Conservation (phyloP, 352 stramenopile species). For the Thraustotheca clavata region DNA sequence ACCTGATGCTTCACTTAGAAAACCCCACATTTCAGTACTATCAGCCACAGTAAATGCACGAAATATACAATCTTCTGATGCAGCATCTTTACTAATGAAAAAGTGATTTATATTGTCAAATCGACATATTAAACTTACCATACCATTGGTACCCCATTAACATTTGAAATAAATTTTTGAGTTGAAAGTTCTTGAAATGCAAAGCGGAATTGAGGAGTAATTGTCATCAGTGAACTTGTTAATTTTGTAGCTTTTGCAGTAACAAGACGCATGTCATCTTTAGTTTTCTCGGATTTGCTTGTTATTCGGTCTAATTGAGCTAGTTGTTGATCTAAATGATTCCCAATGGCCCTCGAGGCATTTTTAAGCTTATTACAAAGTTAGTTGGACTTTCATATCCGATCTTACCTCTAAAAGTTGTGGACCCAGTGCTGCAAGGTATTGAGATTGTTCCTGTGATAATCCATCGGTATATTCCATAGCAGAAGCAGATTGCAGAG, state of each 20-base stretch:
- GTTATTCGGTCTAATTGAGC: conserved; percentile 50
- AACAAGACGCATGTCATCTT: conserved; percentile 64
- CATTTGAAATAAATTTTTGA: conserved; percentile 42
- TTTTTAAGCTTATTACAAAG: conserved; percentile 55
- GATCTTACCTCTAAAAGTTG: conserved; percentile 17
- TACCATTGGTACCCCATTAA: conserved; percentile 47
- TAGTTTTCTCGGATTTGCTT: conserved; percentile 46
- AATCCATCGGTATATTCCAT: neutral
- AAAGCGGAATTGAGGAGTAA: conserved; percentile 56
- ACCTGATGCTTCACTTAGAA: conserved; percentile 60
- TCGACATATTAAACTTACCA: conserved; percentile 29
- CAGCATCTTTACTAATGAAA: conserved; percentile 42
- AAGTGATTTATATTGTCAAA: neutral
- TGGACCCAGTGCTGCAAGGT: neutral
- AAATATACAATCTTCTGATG: conserved; percentile 53
- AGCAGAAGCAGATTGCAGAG: neutral
- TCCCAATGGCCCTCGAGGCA: conserved; percentile 47
- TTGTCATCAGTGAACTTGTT: conserved; percentile 28
- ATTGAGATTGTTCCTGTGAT: neutral
- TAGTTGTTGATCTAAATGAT: conserved; percentile 54
- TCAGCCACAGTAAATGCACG: conserved; percentile 67
- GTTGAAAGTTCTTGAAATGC: conserved; percentile 55
- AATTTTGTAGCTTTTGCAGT: conserved; percentile 54
- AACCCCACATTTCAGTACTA: conserved; percentile 68
- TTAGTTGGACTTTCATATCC: conserved; percentile 28